Percentiles rank a stretch among this genome's conserved stretches.
phyloP scores from a whole-genome alignment of 2,329 filamentous ascomycete species.

The Penicillium sp. region DNA sequence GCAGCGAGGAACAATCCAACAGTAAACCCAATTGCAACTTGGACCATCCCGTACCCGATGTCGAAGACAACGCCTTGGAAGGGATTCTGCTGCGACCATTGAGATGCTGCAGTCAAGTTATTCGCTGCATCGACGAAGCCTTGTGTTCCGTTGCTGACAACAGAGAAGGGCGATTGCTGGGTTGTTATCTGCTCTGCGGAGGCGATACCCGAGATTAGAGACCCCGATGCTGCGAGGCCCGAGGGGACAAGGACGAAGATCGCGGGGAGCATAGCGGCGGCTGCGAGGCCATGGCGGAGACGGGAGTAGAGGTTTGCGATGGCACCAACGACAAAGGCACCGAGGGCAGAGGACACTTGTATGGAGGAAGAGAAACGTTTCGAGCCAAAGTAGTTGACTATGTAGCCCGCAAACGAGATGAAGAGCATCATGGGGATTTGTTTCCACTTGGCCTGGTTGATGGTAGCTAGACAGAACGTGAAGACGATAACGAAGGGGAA shows the following conservation, averaged over 20 bases:
- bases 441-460: conserved; percentile 83
- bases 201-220: conserved; percentile 62
- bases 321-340: conserved; percentile 79
- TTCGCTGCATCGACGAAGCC: conserved; percentile 37
- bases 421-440: conserved; percentile 78
- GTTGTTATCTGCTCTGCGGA: conserved; percentile 60
- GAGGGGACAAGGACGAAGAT: conserved; percentile 76
- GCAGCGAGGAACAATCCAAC: conserved; percentile 55
- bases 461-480: conserved; percentile 74
- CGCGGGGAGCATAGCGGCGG: conserved; percentile 83
- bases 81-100: background rate
- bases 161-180: conserved; percentile 41
- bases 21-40: conserved; percentile 56
- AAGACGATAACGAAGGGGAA: conserved; percentile 80
- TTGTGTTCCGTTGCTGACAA: conserved; percentile 49
- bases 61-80: conserved; percentile 45
- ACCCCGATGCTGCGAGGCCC: conserved; percentile 64
- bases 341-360: conserved; percentile 78
- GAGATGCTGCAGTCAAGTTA: conserved; percentile 28
- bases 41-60: conserved; percentile 55
- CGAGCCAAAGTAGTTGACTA: conserved; percentile 77
- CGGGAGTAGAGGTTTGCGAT: conserved; percentile 81
- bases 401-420: conserved; percentile 76
- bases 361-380: conserved; percentile 71
- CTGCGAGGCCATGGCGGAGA: conserved; percentile 75